Evolutionary conservation across 2,329 filamentous ascomycete species (phyloP), one percentile per base, ranked within the genome.

Genomic region (Zopfia rhizophila): DNA sequence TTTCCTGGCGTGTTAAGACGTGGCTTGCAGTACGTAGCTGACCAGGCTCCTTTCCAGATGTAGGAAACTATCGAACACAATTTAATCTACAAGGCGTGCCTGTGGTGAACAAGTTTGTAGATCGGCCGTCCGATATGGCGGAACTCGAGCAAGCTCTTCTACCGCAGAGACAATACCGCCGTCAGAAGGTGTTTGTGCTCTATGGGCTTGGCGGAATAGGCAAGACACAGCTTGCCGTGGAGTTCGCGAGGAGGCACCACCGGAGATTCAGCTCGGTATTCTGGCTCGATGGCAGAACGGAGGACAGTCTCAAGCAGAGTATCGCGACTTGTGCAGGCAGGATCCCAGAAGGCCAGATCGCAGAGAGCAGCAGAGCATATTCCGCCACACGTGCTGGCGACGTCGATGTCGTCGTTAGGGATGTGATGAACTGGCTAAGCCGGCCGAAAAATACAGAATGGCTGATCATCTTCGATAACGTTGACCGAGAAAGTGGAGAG

Each of bases 391-490:
- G 21, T 2, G 21, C 21, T 18, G 36, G 23, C 13, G 39, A 56
- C n/a, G 13, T 51, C 7, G 53, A 69, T 19, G 38, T 63, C 35
- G 45, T 60, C 22, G 33, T 69, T 3, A 38, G 51, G 10, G 65
- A 60, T 5, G 68, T 75, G n/a, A 74, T 68, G 33, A 29, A 32
- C 4, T 77, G 71, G 74, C 54, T 78, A 5, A 53, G 60, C 14
- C 31, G 62, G 1, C 47, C 50, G 10, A 32, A 49, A 10, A 78
- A 77, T 30, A 63, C 51, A 8, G 47, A 45, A 3, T 78, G 70
- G 73, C 57, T 77, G 5, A 11, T 75, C 3, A 41, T 76, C 3
- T 76, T 63, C 38, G 71, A 75, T 41, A 55, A 55, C 44, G 73
- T 73, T 35, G 69, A 77, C 40, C 33, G 72, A 70, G 4, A 68